Base-by-base conservation (phyloP, 768 basidiomycete genomes). In the Pleurotus giganteus region DNA sequence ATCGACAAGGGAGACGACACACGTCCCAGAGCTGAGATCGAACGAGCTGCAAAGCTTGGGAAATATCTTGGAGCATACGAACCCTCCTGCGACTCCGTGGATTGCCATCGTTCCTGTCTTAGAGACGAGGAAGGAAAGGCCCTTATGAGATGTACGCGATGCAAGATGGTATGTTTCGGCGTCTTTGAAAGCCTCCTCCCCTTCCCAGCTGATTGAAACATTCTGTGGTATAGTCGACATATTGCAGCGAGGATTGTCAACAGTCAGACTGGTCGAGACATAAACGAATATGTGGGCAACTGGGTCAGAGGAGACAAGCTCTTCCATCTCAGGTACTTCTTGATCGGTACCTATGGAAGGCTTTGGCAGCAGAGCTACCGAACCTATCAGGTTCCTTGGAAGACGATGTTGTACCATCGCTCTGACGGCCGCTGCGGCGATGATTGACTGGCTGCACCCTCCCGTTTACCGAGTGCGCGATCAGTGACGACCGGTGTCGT, bases 11-110 rank as follows among this genome's bases (percentile, higher is more conserved):
- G 53, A 4, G 19, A 17, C 2, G 66, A 67, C 39, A 4, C 42
- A 2, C 58, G 62, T 2, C 50, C 58, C 3, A 37, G 45, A 7
- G 46, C 45, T 19, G 61, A 63, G 19, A 66, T 69, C 37, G 66
- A 63, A 36, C 32, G 52, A 29, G 56, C 50, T 2, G 62, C 63
- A 26, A 67, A 67, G 56, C 46, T 69, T 13, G 62, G 61, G 9
- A 27, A 57, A 4, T 58, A 59, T 19, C 54, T 59, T n/a, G 66
- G 65, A 3, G 56, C 65, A 15, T 23, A 51, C 4, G 26, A 36
- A 13, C 31, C 31, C 21, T 34, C 34, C n/a, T 51, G 49, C 27
- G n/a, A 51, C 26, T 36, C 34, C 12, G 9, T 19, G 49, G 24
- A 39, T 51, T 51, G 49, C 9, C 49, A 37, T 11, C 31, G 34